Evolutionary conservation across 139 green algal genomes (phyloP).

Genomic region (Penium margaritaceum): DNA sequence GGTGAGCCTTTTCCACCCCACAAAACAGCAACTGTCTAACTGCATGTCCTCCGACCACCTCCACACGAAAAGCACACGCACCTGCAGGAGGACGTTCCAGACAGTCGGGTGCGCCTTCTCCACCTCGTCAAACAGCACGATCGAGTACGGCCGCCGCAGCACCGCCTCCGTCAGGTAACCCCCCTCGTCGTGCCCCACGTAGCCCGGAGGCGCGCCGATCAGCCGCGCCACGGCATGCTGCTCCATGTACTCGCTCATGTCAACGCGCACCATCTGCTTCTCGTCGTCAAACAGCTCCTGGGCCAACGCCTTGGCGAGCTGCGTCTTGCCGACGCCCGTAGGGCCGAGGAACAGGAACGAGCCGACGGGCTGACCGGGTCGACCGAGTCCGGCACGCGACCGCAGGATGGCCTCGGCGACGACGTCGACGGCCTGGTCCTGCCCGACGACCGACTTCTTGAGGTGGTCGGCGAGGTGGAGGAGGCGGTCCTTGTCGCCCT

Average conservation of each 20-base stretch:
- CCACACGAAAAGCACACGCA: no score
- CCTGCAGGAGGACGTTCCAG: conserved; percentile 51
- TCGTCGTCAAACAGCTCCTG: conserved; percentile 35
- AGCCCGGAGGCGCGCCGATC: conserved; percentile 63
- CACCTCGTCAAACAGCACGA: conserved; percentile 69
- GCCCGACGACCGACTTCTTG: conserved; percentile 59
- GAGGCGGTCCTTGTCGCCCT: background rate
- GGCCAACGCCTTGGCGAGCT: conserved; percentile 68
- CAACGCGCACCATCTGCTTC: conserved; percentile 62
- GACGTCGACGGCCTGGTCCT: conserved; percentile 57
- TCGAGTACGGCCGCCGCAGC: conserved; percentile 59
- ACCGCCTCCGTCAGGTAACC: conserved; percentile 55
- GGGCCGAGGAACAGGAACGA: conserved; percentile 83
- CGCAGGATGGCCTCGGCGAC: conserved; percentile 58
- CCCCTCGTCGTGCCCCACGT: conserved; percentile 63
- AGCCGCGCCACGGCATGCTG: conserved; percentile 36
- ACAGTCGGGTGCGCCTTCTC: conserved; percentile 62
- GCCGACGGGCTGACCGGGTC: conserved; percentile 39
- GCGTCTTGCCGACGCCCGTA: conserved; percentile 73
- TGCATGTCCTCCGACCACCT: no score
- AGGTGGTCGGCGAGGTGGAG: conserved; percentile 40
- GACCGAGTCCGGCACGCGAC: conserved; percentile 57
- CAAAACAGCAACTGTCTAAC: no score
- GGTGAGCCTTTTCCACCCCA: no score
- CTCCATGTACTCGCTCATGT: conserved; percentile 65